Evolutionary conservation across 1,284 basidiomycete species (phyloP), one percentile per base, ranked within the genome.

Genomic region (Leccinum huronense): DNA sequence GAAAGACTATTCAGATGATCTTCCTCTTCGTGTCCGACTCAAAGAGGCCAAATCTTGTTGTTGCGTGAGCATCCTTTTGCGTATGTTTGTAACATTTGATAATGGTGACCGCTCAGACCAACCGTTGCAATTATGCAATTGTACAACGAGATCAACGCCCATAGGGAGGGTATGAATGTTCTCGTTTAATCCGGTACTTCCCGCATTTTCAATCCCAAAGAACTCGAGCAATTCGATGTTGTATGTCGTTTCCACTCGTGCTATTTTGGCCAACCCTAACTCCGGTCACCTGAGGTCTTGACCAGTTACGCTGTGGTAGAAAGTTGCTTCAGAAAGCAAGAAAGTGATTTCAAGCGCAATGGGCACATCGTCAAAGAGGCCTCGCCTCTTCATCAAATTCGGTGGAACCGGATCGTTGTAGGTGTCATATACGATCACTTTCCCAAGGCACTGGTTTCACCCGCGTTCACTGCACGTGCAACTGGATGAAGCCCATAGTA

Each of bases 61-160:
- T 99, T 38, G 97, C 97, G 86, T 93, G 77, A 66, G 89, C 82
- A 11, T 40, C 31, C 65, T 53, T 51, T 36, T 14, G 36, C 31
- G 13, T 34, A 11, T 62, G 60, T 51, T 56, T 1, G 4, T 48
- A 4, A 34, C 30, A 57, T 34, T 59, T 61, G 54, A 67, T 61
- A 23, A 48, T 60, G 54, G 16, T 59, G 40, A 45, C 34, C 38
- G 31, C 59, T 0, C 64, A 93, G 91, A 23, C 94, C 94, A 2
- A 97, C 95, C 3, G 97, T 98, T 58, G 97, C 97, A 30, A 88
- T 99, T 68, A 96, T 99, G 89, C 97, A 99, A 80, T 99, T 97
- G 97, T 87, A 89, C 70, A 95, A 97, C 75, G 97, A 99, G 77
- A 95, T 99, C 63, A 87, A 88, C 42, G 79, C 88, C 0, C 93